Evolutionary conservation across 2,329 filamentous ascomycete species (phyloP), one percentile per base, ranked within the genome.

Genomic region (Annulohypoxylon truncatum): DNA sequence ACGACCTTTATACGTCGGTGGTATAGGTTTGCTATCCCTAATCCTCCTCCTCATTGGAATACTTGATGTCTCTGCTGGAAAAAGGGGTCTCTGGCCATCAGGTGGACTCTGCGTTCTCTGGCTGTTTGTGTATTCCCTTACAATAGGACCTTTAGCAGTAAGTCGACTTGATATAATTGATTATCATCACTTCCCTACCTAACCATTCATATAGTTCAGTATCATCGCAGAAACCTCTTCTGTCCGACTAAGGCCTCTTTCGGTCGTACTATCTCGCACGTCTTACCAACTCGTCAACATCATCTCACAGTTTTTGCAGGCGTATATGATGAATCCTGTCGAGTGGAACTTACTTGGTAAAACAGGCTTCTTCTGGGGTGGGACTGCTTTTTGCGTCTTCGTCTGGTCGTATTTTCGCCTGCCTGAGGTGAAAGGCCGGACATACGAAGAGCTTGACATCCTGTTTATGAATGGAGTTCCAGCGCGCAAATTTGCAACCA

Each of bases 401-500:
- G 70, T 81, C 0, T 88, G 86, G 79, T 79, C 82, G 0, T 85
- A 78, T 68, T 85, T 84, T 71, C 83, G 82, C 18, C 74, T 86
- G 6, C 84, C 84, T 4, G 86, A 88, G 74, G 82, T 84, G 0
- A 82, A 82, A 42, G 82, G 79, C 2, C 79, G 83, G 20, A 84
- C 82, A 0, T 82, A 85, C 47, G 83, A 84, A 68, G 84, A 87
- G 74, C 77, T 88, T 1, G 85, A 87, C 56, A 77, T 83, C 9
- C 71, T 88, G 42, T 88, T 88, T 72, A 79, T 81, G 42, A 75
- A 75, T n/a, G 74, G 71, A 33, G 74, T 80, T 2, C 66, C 78
- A 2, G 79, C 81, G 2, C 76, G 81, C 5, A 77, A 81, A 31
- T 84, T 82, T 56, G 63, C 76, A 1, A 68, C 56, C 24, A 77